Conservation (phyloP, 768 basidiomycete genomes). For the Boletellus sp. region DNA sequence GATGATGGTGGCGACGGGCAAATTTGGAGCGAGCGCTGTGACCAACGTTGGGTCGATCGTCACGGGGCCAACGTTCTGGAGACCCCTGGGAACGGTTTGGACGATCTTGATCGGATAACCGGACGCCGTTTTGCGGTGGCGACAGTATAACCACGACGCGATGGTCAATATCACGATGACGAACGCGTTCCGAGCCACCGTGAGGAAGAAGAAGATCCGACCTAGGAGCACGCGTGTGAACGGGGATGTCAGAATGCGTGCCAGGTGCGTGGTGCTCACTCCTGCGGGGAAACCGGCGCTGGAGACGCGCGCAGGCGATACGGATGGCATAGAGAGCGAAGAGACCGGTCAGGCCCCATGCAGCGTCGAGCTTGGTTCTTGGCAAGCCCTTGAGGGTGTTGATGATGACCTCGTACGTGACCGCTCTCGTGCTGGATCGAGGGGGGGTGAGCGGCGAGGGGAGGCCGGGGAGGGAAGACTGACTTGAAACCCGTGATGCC, state of each 20-base stretch:
- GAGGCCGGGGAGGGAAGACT: constrained; percentile 25
- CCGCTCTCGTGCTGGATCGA: constrained; percentile 67
- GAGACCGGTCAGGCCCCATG: constrained; percentile 81
- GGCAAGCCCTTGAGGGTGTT: constrained; percentile 86
- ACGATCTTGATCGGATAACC: constrained; percentile 87
- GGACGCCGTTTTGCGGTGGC: constrained; percentile 49
- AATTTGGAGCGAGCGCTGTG: constrained; percentile 62
- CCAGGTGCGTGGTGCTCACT: constrained; percentile 37
- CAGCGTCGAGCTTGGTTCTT: constrained; percentile 72
- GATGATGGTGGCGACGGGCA: constrained; percentile 86
- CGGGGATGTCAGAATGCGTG: not conserved
- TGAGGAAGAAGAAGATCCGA: constrained; percentile 73
- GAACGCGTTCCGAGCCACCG: constrained; percentile 78
- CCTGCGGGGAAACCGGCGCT: constrained; percentile 58
- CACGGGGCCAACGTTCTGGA: constrained; percentile 54
- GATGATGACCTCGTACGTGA: constrained; percentile 86
- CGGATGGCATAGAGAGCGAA: constrained; percentile 68
- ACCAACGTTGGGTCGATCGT: constrained; percentile 50
- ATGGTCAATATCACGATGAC: constrained; percentile 85
- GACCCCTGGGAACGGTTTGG: constrained; percentile 78
- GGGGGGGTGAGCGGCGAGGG: not conserved
- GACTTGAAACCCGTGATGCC: constrained; percentile 84
- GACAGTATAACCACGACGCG: constrained; percentile 81
- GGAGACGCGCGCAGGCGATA: constrained; percentile 45
- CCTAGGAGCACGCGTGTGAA: constrained; percentile 36